Conservation (phyloP, 2,329 filamentous ascomycete species). For the Chaetomiaceae sp. region DNA sequence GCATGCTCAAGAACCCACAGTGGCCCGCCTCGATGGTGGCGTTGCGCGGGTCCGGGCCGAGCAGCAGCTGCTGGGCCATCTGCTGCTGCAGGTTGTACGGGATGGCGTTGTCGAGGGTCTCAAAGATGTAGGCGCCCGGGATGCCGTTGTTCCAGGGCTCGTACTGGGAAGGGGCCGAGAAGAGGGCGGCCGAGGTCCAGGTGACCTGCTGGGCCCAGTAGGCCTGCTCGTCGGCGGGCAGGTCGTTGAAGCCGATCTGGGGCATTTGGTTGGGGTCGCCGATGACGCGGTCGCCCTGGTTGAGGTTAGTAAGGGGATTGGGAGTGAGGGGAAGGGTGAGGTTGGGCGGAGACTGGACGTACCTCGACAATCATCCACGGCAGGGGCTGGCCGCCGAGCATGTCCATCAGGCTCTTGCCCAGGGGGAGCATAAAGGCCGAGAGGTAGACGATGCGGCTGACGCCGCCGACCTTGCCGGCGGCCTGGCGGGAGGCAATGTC, state of each 20-base stretch:
- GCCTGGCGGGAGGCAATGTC: slow-evolving; percentile 32
- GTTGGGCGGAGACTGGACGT: background rate
- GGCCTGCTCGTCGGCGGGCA: background rate
- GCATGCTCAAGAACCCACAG: slow-evolving; percentile 8
- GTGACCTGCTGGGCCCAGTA: slow-evolving; percentile 8
- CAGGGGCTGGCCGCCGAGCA: background rate
- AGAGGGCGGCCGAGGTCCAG: slow-evolving; percentile 8
- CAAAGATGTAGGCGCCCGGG: slow-evolving; percentile 8
- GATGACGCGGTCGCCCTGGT: slow-evolving; percentile 4
- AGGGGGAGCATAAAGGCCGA: slow-evolving; percentile 33
- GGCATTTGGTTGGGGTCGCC: slow-evolving; percentile 8
- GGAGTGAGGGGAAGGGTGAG: background rate
- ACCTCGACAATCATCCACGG: slow-evolving; percentile 10
- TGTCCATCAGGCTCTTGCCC: slow-evolving; percentile 7
- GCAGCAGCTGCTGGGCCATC: slow-evolving; percentile 10
- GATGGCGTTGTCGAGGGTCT: slow-evolving; percentile 9
- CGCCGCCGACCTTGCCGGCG: slow-evolving; percentile 35
- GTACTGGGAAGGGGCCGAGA: background rate
- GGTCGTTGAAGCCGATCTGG: slow-evolving; percentile 11
- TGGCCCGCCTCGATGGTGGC: slow-evolving; percentile 5
- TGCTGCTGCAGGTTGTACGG: background rate
- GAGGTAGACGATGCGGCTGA: slow-evolving; percentile 36
- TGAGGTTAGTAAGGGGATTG: background rate
- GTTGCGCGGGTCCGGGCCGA: background rate
- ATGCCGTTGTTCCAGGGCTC: slow-evolving; percentile 12